Evolutionary conservation across 768 basidiomycete genomes (phyloP), one percentile per base, ranked within the genome.

Genomic region (Calvatia gigantea): DNA sequence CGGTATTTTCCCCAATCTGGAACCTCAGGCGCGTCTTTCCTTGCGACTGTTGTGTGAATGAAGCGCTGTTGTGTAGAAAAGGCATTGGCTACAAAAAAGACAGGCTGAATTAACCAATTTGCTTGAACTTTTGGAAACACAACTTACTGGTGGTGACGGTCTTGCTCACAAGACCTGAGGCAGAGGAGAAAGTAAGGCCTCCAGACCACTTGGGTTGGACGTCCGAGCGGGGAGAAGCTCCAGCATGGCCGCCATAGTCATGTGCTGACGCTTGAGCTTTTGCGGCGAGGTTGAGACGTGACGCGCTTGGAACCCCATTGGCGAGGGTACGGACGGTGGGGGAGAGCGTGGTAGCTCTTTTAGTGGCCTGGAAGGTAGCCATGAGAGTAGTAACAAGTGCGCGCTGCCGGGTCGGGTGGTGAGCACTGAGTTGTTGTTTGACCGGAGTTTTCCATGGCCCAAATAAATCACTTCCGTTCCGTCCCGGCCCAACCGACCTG

Each of bases 1-100:
- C 86, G 84, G 79, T 98, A 98, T 43, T 84, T 70, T 41, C 85
- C 81, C 68, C 89, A 95, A 76, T 98, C 89, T 60, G 97, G 97
- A 6, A 96, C 91, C 59, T 91, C 78, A 44, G 90, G 86, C 28
- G 87, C 84, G 65, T 87, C 84, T 63, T 80, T 82, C 63, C 75
- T 75, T 53, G 78, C 75, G 42, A 84, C 79, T 52, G 93, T 87
- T 62, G 90, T 89, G 68, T 91, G 89, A 56, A 96, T 74, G 58
- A 86, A 78, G 67, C 91, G 87, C 56, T 82, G 85, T 59, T 85
- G 82, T 73, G 76, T 75, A 61, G 74, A 69, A 54, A 75, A 70
- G 15, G 83, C 67, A n/a, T 79, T 70, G 44, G 81, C 87, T 81
- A 68, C 38, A 29, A 37, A 23, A 39, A 41, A 15, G 9, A 23